Evolutionary conservation across 2,329 filamentous ascomycete species (phyloP).

Genomic region (Diplocarpon rosae): DNA sequence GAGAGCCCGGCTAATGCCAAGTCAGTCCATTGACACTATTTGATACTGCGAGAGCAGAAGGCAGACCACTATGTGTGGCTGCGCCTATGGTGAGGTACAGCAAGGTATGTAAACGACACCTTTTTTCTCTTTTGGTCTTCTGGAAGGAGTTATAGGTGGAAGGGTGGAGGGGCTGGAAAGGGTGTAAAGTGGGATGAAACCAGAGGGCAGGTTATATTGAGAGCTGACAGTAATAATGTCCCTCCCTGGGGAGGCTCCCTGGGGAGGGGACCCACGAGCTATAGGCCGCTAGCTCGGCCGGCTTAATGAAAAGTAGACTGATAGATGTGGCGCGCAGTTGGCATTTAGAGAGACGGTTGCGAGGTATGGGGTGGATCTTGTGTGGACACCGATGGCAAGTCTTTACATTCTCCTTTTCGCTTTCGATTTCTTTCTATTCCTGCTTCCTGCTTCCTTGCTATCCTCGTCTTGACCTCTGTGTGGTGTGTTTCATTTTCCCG

Average conservation of each 20-base stretch:
- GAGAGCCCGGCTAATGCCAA: no score
- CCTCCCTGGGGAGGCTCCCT: no score
- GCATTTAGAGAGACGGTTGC: conserved; percentile 59
- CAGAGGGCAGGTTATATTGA: no score
- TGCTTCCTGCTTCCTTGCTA: not conserved
- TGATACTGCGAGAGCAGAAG: conserved; percentile 26
- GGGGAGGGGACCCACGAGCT: no score
- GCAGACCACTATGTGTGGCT: conserved; percentile 44
- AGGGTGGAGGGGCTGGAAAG: not conserved
- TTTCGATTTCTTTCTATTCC: not conserved
- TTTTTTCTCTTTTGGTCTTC: not conserved
- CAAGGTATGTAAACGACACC: conserved; percentile 29
- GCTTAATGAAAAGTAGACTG: no score
- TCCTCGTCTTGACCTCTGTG: not conserved
- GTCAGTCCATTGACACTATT: no score
- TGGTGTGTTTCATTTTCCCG: not conserved
- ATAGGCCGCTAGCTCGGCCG: no score
- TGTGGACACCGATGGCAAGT: conserved; percentile 57
- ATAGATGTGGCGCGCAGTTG: conserved; percentile 32
- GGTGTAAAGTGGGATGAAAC: not conserved
- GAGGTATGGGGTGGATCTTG: conserved; percentile 53
- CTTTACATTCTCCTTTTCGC: not conserved
- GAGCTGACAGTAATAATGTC: not conserved
- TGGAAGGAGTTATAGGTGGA: not conserved
- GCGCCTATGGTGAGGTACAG: conserved; percentile 61